Percentiles rank a stretch among this genome's conserved stretches.
Conservation (phyloP, 345 rosid genomes). For the Bruguiera sexangula region DNA sequence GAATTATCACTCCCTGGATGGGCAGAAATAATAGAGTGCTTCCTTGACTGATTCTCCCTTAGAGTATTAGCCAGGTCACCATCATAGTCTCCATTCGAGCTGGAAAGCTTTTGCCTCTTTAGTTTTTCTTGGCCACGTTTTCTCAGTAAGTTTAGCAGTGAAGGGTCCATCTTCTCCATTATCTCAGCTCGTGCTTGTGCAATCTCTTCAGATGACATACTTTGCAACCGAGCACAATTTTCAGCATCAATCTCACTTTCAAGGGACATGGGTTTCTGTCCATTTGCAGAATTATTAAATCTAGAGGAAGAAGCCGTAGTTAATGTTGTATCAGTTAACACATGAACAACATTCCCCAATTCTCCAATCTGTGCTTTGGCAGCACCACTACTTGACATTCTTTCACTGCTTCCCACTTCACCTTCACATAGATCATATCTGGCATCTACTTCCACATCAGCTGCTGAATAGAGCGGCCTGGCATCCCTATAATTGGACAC, state of each 20-base stretch:
- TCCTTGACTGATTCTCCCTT: constrained; percentile 25
- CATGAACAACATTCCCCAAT: constrained; percentile 16
- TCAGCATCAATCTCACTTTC: constrained; percentile 80
- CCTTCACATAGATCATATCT: constrained; percentile 5
- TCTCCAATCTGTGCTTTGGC: constrained; percentile 11
- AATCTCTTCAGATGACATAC: constrained; percentile 75
- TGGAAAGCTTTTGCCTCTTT: constrained; percentile 43
- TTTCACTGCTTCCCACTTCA: constrained; percentile 21
- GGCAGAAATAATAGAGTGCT: constrained; percentile 30
- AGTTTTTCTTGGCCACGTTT: constrained; percentile 56
- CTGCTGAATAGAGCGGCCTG: constrained; percentile 7
- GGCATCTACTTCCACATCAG: constrained; percentile 25
- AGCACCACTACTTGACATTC: constrained; percentile 15
- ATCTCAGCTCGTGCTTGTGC: constrained; percentile 78
- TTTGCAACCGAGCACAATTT: constrained; percentile 53
- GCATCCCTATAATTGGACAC: constrained; percentile 14
- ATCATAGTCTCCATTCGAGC: constrained; percentile 19
- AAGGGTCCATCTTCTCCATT: constrained; percentile 72
- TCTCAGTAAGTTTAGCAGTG: constrained; percentile 56
- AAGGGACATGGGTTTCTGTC: constrained; percentile 39
- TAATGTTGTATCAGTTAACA: constrained; percentile 7
- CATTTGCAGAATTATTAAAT: constrained; percentile 28
- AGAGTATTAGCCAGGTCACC: constrained; percentile 7
- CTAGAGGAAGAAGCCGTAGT: constrained; percentile 25
- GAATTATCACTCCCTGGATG: constrained; percentile 15